Evolutionary conservation across 306 rosid species (phyloP), one percentile per base, ranked within the genome.

Genomic region (Vigna reflexopilosa): DNA sequence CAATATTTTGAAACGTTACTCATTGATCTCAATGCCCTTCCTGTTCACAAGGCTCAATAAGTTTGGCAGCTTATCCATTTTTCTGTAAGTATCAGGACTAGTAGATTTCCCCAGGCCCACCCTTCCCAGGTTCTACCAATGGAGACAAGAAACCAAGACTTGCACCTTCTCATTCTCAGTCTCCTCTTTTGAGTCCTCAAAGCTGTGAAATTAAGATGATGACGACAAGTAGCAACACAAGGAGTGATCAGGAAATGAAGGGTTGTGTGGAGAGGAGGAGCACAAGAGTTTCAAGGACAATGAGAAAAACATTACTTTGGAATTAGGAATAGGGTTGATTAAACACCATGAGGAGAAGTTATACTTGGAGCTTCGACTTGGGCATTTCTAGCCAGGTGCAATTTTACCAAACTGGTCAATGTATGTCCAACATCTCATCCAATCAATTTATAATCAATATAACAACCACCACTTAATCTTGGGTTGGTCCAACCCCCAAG

Each of bases 301-400:
- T 66, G 87, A 90, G 68, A 75, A 78, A 42, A 58, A 66, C 54
- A 74, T 83, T 19, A 80, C 75, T 7, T 82, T 91, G 82, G 98
- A 89, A 72, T 80, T 89, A 81, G 88, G 89, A 67, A 73, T 87
- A 84, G 88, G 89, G 20, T 68, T 83, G 64, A 77, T 83, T 65
- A 78, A 86, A 79, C 83, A 86, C 70, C 85, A 77, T 67, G 86
- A 82, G 40, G 88, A 89, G 82, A 86, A 83, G 56, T 81, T 93
- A 52, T 97, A 93, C 86, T 85, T 93, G 91, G 98, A 93, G 84
- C 93, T 93, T 81, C 92, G 95, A 78, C 96, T 93, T 13, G 90
- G 88, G 49, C 72, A 69, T 52, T 62, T 73, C 42, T 88, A 70
- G 54, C 56, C 38, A 55, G 78, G 70, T 80, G 49, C 82, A 55